Base-by-base conservation (phyloP, 768 basidiomycete species). In the Suillus americanus region DNA sequence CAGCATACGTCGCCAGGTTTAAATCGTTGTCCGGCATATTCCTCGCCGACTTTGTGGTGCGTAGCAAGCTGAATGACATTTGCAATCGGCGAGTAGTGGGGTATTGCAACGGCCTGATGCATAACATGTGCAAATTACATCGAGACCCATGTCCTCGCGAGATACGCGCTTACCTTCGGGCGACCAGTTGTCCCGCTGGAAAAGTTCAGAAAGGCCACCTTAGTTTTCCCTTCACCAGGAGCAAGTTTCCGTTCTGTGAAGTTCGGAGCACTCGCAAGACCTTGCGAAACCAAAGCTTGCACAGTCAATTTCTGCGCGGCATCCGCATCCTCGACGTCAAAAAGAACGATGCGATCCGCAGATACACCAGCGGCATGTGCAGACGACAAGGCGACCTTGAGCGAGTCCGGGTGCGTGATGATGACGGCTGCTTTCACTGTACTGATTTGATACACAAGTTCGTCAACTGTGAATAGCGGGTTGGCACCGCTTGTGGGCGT, bases 141-240 rank as follows among this genome's bases (percentile, higher is more conserved):
- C 7, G 48, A 23, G 5, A 35, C 55, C 7, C 57, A 59, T 23
- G 23, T 6, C 3, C 43, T n/a, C 18, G 6, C 13, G 28, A 16
- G 54, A 55, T 30, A 30, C 2, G 16, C 9, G 20, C 65, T 20
- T 59, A 86, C 88, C 84, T 92, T 90, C 0, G 91, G 90, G 65
- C 79, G 84, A 1, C 91, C 90, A 3, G 91, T 92, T 0, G 90
- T 92, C 28, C 89, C 89, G 23, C 89, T 90, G 0, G 89, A 91
- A 71, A 91, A 91, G 70, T 82, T 86, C 35, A 91, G 75, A 66
- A 91, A 85, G 0, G 91, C 90, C 18, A 91, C 71, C 71, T 89
- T 91, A 16, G 82, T 87, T 74, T 80, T 89, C 18, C 79, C 89
- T 75, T 92, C 90, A 1, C 88, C 87, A 0, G 81, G 80, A 3